A percentile compares a stretch with the other conserved stretches of the same genome.
These are phyloP conservation scores for Komagataella populi DNA, from an alignment of 805 yeast species.

Conservation along the genomic window DNA sequence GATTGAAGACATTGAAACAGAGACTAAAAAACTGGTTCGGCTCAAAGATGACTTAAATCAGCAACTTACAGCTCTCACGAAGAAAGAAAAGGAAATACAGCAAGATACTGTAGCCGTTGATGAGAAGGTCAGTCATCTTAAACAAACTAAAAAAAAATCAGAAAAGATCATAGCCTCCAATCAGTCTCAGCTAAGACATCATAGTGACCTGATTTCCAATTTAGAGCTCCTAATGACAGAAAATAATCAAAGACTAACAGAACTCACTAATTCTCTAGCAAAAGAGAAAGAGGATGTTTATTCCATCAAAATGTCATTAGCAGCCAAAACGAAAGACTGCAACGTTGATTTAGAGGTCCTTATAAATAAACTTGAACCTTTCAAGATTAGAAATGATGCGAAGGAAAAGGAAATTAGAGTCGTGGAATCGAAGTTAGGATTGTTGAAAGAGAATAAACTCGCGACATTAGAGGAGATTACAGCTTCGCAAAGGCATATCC, in stretches of 20 bases:
- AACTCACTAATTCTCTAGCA: slow-evolving; percentile 29
- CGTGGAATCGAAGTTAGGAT: slow-evolving; percentile 50
- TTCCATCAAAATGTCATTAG: slow-evolving; percentile 48
- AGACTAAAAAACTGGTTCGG: slow-evolving; percentile 22
- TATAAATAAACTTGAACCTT: slow-evolving; percentile 67
- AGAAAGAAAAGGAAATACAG: slow-evolving; percentile 28
- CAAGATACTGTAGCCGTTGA: slow-evolving; percentile 55
- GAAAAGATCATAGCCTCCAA: slow-evolving; percentile 33
- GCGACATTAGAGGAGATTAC: slow-evolving; percentile 25
- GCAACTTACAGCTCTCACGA: slow-evolving; percentile 26
- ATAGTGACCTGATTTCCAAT: neutral
- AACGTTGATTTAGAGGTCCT: slow-evolving; percentile 49
- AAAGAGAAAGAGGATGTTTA: slow-evolving; percentile 46
- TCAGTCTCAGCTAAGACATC: neutral
- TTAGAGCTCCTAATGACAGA: slow-evolving; percentile 29
- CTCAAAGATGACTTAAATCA: slow-evolving; percentile 25
- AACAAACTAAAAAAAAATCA: slow-evolving; percentile 42
- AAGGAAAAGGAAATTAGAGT: slow-evolving; percentile 53
- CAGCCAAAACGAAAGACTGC: slow-evolving; percentile 60
- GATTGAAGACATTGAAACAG: slow-evolving; percentile 22
- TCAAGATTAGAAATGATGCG: slow-evolving; percentile 54
- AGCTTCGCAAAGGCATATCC: neutral
- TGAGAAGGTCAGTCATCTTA: slow-evolving; percentile 61
- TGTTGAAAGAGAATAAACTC: slow-evolving; percentile 33
- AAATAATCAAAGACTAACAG: slow-evolving; percentile 28